A percentile compares a stretch with the other conserved stretches of the same genome.
Conservation (phyloP, 108 stramenopile genomes). For the Pseudonitzschia multistriata region DNA sequence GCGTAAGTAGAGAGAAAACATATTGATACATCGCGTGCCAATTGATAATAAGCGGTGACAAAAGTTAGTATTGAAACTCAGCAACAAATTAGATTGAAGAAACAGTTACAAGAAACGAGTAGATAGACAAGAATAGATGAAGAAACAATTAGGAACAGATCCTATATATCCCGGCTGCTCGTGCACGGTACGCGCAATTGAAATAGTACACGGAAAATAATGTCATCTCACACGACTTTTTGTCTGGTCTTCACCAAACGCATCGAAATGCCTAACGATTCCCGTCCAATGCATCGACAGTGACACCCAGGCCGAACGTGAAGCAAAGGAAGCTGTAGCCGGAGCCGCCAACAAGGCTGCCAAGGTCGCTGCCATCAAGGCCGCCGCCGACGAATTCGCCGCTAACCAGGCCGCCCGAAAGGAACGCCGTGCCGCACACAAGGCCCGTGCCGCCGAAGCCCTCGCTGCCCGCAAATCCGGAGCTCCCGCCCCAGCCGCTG, state of each 20-base stretch:
- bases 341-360: conserved; percentile 22
- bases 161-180: too few relatives aligned
- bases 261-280: too few relatives aligned
- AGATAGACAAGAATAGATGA: not conserved
- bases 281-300: too few relatives aligned
- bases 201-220: too few relatives aligned
- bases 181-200: too few relatives aligned
- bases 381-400: conserved; percentile 11
- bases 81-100: too few relatives aligned
- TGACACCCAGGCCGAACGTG: conserved; percentile 21
- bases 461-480: not conserved
- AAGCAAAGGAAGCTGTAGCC: conserved; percentile 22
- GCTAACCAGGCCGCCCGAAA: conserved; percentile 20
- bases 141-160: too few relatives aligned
- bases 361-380: conserved; percentile 9
- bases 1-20: conserved; percentile 16
- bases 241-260: too few relatives aligned
- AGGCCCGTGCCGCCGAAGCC: conserved; percentile 2
- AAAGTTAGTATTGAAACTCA: not conserved
- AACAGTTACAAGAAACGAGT: not conserved
- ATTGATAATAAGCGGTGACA: not conserved
- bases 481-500: not conserved
- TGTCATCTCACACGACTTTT: too few relatives aligned
- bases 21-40: too few relatives aligned
- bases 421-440: conserved; percentile 16